These are phyloP conservation scores for Kodamaea fungicola DNA, from an alignment of 1,139 yeast genomes.

Conservation along the genomic window DNA sequence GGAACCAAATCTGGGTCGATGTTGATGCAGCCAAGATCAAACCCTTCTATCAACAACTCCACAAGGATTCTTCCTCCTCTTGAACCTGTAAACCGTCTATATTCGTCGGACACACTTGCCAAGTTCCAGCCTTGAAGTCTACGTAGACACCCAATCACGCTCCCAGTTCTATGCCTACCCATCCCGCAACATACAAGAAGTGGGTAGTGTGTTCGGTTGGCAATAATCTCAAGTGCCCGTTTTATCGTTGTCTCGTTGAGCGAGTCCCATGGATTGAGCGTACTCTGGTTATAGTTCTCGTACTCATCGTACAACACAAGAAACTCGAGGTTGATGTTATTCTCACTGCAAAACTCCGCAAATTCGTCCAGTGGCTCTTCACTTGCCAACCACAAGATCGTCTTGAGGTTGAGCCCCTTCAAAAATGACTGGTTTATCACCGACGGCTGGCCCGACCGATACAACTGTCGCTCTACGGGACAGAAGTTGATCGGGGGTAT, in stretches of 20 bases:
- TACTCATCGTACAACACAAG: conserved; percentile 64
- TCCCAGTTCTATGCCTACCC: conserved; percentile 97
- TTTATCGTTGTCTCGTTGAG: conserved; percentile 77
- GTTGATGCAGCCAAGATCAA: conserved; percentile 55
- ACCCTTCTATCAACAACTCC: conserved; percentile 84
- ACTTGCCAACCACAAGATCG: conserved; percentile 89
- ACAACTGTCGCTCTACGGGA: conserved; percentile 84
- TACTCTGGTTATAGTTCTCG: conserved; percentile 21
- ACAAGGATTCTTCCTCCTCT: conserved; percentile 90
- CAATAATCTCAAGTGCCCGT: conserved; percentile 72
- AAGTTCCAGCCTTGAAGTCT: conserved; percentile 93
- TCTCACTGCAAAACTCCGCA: conserved; percentile 72
- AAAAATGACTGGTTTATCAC: conserved; percentile 85
- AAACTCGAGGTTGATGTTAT: conserved; percentile 62
- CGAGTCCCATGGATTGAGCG: conserved; percentile 90
- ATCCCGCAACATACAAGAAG: conserved; percentile 90
- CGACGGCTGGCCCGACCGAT: conserved; percentile 96
- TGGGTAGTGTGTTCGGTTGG: conserved; percentile 73
- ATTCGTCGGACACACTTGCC: conserved; percentile 91
- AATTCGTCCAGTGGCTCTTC: conserved; percentile 94
- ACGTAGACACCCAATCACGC: conserved; percentile 89
- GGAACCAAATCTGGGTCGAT: conserved; percentile 51
- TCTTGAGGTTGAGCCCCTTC: conserved; percentile 66
- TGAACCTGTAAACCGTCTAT: conserved; percentile 87
- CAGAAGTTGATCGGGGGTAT: conserved; percentile 95